A percentile compares a stretch with the other conserved stretches of the same genome.
Conservation (phyloP, 2,329 filamentous ascomycete species). For the Sclerotinia subarctica region DNA sequence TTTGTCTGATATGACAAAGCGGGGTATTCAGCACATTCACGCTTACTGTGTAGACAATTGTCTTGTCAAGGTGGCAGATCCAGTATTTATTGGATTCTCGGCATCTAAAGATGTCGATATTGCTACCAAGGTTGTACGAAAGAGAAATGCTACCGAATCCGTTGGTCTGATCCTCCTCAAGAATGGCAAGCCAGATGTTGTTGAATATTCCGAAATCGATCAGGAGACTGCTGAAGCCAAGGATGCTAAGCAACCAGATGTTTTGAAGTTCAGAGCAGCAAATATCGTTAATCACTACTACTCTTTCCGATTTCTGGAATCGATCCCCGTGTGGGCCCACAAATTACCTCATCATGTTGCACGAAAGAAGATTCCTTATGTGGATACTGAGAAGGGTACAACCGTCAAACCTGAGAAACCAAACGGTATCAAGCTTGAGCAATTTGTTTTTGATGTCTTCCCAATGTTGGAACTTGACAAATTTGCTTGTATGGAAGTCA, state of each 20-base stretch:
- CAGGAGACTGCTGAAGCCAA: conserved; percentile 81
- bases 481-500: conserved; percentile 95
- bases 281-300: conserved; percentile 99
- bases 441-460: conserved; percentile 99
- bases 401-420: conserved; percentile 88
- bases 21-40: conserved; percentile 91
- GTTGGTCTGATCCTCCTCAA: conserved; percentile 92
- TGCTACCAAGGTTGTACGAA: conserved; percentile 98
- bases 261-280: conserved; percentile 93
- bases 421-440: conserved; percentile 98
- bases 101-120: conserved; percentile 88
- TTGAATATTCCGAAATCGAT: conserved; percentile 98
- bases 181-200: conserved; percentile 94
- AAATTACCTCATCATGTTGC: conserved; percentile 93
- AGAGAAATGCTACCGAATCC: conserved; percentile 93
- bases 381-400: conserved; percentile 73
- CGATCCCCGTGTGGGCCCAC: conserved; percentile 81
- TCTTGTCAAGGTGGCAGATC: conserved; percentile 97
- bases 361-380: conserved; percentile 94
- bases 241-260: conserved; percentile 72
- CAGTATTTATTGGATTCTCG: conserved; percentile 90
- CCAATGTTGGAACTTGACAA: conserved; percentile 79
- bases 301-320: conserved; percentile 87
- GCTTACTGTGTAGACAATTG: conserved; percentile 99
- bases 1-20: conserved; percentile 81